A percentile compares a stretch with the other conserved stretches of the same genome.
These are phyloP conservation scores for Setomelanomma holmii DNA, from an alignment of 2,329 filamentous ascomycete species.

Conservation along the genomic window DNA sequence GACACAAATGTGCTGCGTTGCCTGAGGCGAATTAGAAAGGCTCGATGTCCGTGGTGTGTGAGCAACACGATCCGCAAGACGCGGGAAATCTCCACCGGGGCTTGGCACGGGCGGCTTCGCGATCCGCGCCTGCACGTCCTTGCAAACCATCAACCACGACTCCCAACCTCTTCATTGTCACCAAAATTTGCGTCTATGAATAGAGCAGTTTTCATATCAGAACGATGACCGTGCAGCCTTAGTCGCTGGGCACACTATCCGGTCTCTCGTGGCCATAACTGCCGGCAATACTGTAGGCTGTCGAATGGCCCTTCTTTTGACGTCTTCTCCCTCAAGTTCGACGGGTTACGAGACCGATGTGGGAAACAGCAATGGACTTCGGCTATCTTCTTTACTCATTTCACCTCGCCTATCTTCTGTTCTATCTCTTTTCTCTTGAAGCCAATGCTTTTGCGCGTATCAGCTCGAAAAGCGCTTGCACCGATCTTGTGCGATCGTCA, in stretches of 20 bases:
- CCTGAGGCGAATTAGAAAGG: background rate
- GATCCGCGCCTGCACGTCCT: background rate
- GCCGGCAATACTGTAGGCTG: too few species aligned
- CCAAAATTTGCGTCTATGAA: background rate
- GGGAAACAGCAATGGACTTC: too few species aligned
- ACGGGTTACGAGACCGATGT: too few species aligned
- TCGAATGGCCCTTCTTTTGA: too few species aligned
- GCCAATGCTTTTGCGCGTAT: too few species aligned
- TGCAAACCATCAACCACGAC: background rate
- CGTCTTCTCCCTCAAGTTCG: too few species aligned
- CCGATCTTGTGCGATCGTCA: too few species aligned
- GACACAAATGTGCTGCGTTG: slow-evolving; percentile 7
- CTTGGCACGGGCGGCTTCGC: background rate
- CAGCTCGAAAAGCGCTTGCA: too few species aligned
- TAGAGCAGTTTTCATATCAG: slow-evolving; percentile 5
- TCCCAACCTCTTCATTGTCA: background rate
- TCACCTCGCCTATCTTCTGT: too few species aligned
- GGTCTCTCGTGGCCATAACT: background rate
- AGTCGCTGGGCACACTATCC: background rate
- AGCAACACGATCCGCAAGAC: background rate
- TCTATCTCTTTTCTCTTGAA: too few species aligned
- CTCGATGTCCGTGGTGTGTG: background rate
- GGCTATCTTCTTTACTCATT: too few species aligned
- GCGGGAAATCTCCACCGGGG: background rate
- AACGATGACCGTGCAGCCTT: background rate